Evolutionary conservation across 192 early-diverging fungal genomes (phyloP), one percentile per base, ranked within the genome.

Genomic region (Gonapodya sp.): DNA sequence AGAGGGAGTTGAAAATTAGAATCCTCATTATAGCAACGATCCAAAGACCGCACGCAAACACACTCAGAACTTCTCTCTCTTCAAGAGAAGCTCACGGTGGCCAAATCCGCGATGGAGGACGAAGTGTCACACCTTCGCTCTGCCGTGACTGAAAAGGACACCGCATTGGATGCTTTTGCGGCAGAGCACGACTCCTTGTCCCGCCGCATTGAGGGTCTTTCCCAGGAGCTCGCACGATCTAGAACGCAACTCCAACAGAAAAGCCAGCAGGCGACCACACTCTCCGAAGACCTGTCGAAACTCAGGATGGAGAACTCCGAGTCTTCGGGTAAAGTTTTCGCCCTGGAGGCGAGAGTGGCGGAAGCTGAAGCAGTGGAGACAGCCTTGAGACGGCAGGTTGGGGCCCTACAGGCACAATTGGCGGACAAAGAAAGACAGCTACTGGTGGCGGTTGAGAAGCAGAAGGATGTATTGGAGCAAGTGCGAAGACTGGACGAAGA

Each of bases 71-170:
- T 64, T 64, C 46, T 64, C 24, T 64, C 46, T 64, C 46, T 64
- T 24, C 46, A 64, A 24, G 46, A 64, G 24, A 64, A 64, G 24
- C 46, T 64, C 8, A 64, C 46, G 24, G 46, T 64, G 8, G 46
- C 46, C 46, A 64, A 64, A 24, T 64, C 46, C 46, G 46, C 46
- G 46, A 64, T 64, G 46, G 46, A 64, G 46, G 46, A 64, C 46
- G 46, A 64, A 64, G 46, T 64, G 8, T 64, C 46, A 24, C 46
- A 64, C 46, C 24, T 64, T 8, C 46, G 46, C 8, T 16, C 46
- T 24, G 8, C 46, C 46, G 8, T 64, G 46, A 24, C 46, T 64
- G 46, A 64, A 24, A 64, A 64, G 46, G 24, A 64, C 46, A 64
- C 46, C 8, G 46, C 46, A 24, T 24, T 64, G 8, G 46, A 64